These are phyloP conservation scores for Gymnopus androsaceus DNA, from an alignment of 1,284 basidiomycete species.

Conservation along the genomic window DNA sequence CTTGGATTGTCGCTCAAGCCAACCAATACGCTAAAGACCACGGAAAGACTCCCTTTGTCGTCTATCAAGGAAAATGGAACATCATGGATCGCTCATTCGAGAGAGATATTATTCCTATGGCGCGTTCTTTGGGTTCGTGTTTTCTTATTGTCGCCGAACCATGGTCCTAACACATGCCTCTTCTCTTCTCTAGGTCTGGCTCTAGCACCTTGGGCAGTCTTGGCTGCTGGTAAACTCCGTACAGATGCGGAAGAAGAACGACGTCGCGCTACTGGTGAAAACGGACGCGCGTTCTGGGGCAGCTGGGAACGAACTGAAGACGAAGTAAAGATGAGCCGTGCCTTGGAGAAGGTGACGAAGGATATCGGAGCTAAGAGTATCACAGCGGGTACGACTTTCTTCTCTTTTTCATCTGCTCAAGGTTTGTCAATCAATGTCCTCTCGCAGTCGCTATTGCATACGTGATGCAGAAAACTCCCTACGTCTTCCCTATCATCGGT, in stretches of 20 bases:
- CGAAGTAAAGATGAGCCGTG: slow-evolving; percentile 8
- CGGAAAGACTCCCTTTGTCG: slow-evolving; percentile 48
- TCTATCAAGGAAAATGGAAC: slow-evolving; percentile 52
- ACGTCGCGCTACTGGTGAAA: slow-evolving; percentile 35
- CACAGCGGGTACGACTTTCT: slow-evolving; percentile 21
- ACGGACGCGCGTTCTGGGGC: slow-evolving; percentile 25
- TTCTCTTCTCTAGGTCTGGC: slow-evolving; percentile 29
- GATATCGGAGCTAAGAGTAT: slow-evolving; percentile 33
- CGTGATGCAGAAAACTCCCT: slow-evolving; percentile 16
- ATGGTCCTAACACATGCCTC: background rate
- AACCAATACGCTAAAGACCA: slow-evolving; percentile 53
- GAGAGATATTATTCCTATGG: slow-evolving; percentile 16
- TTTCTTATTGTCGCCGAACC: no score
- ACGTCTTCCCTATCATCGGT: slow-evolving; percentile 16
- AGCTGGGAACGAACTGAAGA: slow-evolving; percentile 6
- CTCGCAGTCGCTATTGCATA: slow-evolving; percentile 29
- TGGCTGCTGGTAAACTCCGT: slow-evolving; percentile 39
- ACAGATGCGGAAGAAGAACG: slow-evolving; percentile 38
- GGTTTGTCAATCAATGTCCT: background rate
- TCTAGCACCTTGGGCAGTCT: slow-evolving; percentile 43
- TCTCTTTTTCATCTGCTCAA: background rate
- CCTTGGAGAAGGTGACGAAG: slow-evolving; percentile 12
- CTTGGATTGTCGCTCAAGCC: slow-evolving; percentile 49
- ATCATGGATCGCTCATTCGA: slow-evolving; percentile 43
- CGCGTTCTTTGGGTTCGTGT: no score